Base-by-base conservation (phyloP, 495 filamentous ascomycete genomes). In the Corynascus novoguineensis region DNA sequence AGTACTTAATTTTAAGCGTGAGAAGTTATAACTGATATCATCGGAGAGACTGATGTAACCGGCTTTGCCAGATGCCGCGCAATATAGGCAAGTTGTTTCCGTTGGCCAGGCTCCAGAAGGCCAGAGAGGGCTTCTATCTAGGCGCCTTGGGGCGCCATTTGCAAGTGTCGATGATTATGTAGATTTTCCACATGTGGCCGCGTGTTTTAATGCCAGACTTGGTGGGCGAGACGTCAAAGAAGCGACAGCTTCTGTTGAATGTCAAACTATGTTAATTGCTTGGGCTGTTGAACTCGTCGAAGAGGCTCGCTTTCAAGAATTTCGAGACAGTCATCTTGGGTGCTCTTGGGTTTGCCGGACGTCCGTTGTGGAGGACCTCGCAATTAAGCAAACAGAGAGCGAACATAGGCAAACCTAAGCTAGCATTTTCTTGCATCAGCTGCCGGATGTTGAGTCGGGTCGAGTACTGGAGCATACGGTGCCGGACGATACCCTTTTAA, bases 241-340 rank as follows among this genome's bases (percentile, higher is more conserved):
- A 68, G 27, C 69, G 67, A 50, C 69, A 71, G 50, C 64, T 65
- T 37, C 65, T 69, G 31, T 68, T 71, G 50, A 71, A 71, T 12
- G 63, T 69, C 0, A 68, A 64, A 22, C 24, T 45, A 1, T 52
- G 56, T 22, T 63, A 53, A n/a, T 63, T 49, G 34, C 64, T 37
- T 4, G 69, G 67, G 10, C 64, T 57, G n/a, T 57, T 62, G 37
- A 71, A 67, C 27, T 48, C 64, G 41, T 32, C 38, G 24, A 71
- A 63, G 0, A 61, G 59, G 32, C 62, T 63, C 25, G 62, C 58
- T 21, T 60, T 56, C 2, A 71, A 38, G 37, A 62, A 71, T 32
- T 66, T 50, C 21, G 63, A 58, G 47, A 69, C 45, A 8, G 32
- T 54, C 48, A 58, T 63, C 29, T 65, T 14, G 52, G 28, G 48